Evolutionary conservation across 108 stramenopile species (phyloP), one percentile per base, ranked within the genome.

Genomic region (Pseudonitzschia multiseries): DNA sequence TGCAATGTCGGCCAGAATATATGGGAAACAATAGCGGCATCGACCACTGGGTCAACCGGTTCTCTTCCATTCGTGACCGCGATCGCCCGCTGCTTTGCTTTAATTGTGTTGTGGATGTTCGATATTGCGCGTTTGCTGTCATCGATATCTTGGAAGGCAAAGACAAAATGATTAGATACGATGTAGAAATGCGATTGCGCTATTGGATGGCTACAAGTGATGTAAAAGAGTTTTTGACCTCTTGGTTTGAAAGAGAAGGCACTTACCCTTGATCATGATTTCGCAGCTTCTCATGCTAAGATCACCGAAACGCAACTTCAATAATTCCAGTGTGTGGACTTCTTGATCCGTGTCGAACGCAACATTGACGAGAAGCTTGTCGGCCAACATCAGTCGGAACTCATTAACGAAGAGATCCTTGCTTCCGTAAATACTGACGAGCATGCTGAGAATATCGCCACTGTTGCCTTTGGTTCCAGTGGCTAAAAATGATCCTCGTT

Each of bases 361-460:
- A 20, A 93, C 62, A 71, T 92, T 93, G 9, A 79, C 72, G 36
- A 98, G 77, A n/a, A 98, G 83, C 77, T 98, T 99, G 76, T 97
- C 97, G 4, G 97, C 97, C 59, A 99, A 77, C 96, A 98, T 95
- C 67, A 92, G 74, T 42, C 97, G 73, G 78, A 97, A 99, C 79
- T 99, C 99, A 74, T 96, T 87, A 18, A 98, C 96, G 77, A 99
- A 99, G 28, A 98, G 77, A 68, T 98, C 97, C 86, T 97, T 97
- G 76, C 94, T 96, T 6, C 98, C 98, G 78, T 98, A 99, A 56
- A 99, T 98, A 20, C 96, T 93, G 27, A 99, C 97, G 9, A 99
- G 89, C 89, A 97, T 95, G 57, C 93, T 82, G 27, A 99, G 81
- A 56, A 99, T 94, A 78, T 99, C 98, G 1, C 83, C 84, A 17